Evolutionary conservation across 106 monocot species (phyloP), one percentile per base, ranked within the genome.

Genomic region (Dendrobium huoshanense): DNA sequence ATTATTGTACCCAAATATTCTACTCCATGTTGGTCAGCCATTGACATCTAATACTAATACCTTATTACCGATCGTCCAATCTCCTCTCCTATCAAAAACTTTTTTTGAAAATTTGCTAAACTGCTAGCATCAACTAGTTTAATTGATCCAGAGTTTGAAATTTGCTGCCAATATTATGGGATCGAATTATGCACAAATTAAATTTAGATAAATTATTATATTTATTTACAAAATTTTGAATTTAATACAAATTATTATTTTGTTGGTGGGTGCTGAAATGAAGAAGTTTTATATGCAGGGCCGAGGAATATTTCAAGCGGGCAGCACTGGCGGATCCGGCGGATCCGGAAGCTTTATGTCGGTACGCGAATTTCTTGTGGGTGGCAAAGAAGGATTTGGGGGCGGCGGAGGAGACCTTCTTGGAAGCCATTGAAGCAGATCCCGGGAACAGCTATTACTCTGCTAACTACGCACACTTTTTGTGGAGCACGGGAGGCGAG

Each of bases 401-500:
- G 15, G 90, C 82, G 45, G 96, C 96, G 43, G 96, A 96, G 87
- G 94, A 90, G 75, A 85, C 83, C 13, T 96, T 88, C 75, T 22
- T 92, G 80, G 87, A 86, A 55, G 96, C 96, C 41, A 90, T 96
- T 2, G 90, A 42, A 16, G 91, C 91, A 2, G 96, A 96, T 65
- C 96, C 96, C 0, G 80, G 87, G 2, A 92, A 93, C 88, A 48
- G 49, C 13, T 75, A 40, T 72, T 79, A 90, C 45, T 85, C 93
- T 1, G 89, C 91, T 54, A 86, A 81, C 78, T 96, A 96, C 80
- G 96, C 96, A 1, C 89, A 94, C 31, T 96, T 96, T 85, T 49
- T 96, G 56, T 96, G 96, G 96, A 96, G 82, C 87, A 96, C 93
- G 18, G 96, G 93, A 8, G 96, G 96, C 2, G 93, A 88, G 64